Conservation (phyloP, 1,284 basidiomycete species). For the Ustilago hordei region DNA sequence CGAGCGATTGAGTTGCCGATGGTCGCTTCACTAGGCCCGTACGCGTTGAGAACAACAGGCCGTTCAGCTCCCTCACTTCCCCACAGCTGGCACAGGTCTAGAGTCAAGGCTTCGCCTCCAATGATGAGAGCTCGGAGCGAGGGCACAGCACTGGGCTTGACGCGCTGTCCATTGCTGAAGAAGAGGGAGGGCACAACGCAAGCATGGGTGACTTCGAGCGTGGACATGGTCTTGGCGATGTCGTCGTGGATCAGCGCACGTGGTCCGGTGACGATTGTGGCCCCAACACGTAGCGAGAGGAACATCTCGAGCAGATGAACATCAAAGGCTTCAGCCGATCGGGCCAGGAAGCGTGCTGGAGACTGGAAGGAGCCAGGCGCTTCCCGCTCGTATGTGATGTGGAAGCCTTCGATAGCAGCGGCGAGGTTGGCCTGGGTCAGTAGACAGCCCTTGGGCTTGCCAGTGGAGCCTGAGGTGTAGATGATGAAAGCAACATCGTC, state of each 20-base stretch:
- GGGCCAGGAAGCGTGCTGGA: slow-evolving; percentile 61
- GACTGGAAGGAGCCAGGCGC: slow-evolving; percentile 46
- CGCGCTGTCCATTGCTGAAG: slow-evolving; percentile 55
- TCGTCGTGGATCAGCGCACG: slow-evolving; percentile 59
- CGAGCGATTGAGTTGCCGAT: slow-evolving; percentile 65
- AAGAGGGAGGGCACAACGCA: slow-evolving; percentile 68
- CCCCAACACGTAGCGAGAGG: slow-evolving; percentile 62
- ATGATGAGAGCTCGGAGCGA: slow-evolving; percentile 59
- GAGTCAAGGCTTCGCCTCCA: slow-evolving; percentile 63
- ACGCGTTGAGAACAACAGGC: slow-evolving; percentile 61
- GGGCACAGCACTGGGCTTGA: slow-evolving; percentile 56
- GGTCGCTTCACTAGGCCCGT: slow-evolving; percentile 66
- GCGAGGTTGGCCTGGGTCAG: slow-evolving; percentile 60
- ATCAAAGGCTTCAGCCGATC: slow-evolving; percentile 67
- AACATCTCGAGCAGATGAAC: slow-evolving; percentile 68
- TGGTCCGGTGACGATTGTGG: slow-evolving; percentile 65
- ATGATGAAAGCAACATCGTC: slow-evolving; percentile 64
- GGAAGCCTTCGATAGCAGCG: slow-evolving; percentile 58
- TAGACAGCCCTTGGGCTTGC: slow-evolving; percentile 64
- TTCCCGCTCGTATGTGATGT: slow-evolving; percentile 42
- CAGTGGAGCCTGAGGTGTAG: slow-evolving; percentile 66
- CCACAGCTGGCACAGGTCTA: slow-evolving; percentile 58
- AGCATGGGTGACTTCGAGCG: slow-evolving; percentile 61
- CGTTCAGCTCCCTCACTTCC: slow-evolving; percentile 33
- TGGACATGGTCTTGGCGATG: slow-evolving; percentile 59